phyloP scores from a whole-genome alignment of 768 basidiomycete genomes.

The Boletus rubropictus region DNA sequence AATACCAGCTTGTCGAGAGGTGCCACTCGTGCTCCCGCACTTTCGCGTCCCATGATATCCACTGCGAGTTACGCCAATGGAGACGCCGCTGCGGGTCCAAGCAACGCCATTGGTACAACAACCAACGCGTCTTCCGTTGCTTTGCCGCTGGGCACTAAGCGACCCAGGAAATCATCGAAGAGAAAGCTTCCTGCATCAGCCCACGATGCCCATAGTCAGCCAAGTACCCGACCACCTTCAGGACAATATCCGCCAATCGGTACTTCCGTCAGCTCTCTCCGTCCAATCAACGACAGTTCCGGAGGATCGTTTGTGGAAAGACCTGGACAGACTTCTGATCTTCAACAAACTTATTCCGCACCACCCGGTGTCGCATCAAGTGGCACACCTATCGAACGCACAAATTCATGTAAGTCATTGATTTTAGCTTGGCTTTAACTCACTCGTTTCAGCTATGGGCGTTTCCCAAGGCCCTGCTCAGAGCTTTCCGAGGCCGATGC shows the following conservation, averaged over 20 bases:
- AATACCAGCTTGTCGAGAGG: conserved; percentile 1
- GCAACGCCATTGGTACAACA: not conserved
- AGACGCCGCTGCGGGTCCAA: conserved; percentile 4
- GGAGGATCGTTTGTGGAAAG: conserved; percentile 1
- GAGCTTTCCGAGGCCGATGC: conserved; percentile 22
- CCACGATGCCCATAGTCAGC: not conserved
- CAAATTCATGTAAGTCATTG: conserved; percentile 31
- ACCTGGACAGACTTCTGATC: not conserved
- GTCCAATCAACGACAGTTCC: conserved; percentile 1
- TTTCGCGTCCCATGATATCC: conserved; percentile 4
- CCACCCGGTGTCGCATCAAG: not conserved
- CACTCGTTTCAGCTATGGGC: conserved; percentile 9
- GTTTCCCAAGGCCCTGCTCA: conserved; percentile 11
- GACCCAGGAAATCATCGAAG: conserved; percentile 13
- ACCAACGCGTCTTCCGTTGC: not conserved
- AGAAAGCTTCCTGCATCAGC: not conserved
- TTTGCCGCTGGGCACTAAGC: not conserved
- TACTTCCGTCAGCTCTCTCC: conserved; percentile 2
- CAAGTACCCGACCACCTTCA: conserved; percentile 7
- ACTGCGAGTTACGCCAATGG: not conserved
- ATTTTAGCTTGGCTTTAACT: not conserved
- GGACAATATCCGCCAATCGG: conserved; percentile 1
- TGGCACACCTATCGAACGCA: conserved; percentile 21
- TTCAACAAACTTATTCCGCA: not conserved
- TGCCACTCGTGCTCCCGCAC: not conserved